Evolutionary conservation across 495 filamentous ascomycete genomes (phyloP), one percentile per base, ranked within the genome.

Genomic region (Elaphomyces granulatus): DNA sequence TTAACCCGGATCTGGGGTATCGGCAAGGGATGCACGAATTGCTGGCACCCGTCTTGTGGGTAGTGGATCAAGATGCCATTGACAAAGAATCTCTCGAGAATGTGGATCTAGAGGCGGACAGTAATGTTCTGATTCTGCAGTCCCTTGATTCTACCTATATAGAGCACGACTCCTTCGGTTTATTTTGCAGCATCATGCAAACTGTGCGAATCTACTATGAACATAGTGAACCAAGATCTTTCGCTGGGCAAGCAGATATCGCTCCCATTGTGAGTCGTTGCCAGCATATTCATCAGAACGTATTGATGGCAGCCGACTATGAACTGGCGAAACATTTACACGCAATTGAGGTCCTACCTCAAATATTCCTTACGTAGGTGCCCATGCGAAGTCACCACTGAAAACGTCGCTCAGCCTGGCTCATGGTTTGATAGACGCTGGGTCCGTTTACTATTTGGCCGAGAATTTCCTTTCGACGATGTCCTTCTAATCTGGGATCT

Each of bases 1-100:
- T 94, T 33, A 88, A 94, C 48, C 82, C 78, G 9, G 79, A 81
- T 47, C 65, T 88, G 32, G 80, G 87, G 14, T 98, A 98, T 49
- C 75, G 92, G 18, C 90, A 98, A 61, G 90, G 90, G 14, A 96
- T 98, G 87, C 90, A 98, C 53, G 90, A 98, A 57, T 57, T 98
- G 16, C 66, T 95, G 15, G 90, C 88, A 0, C 88, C 92, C 3
- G 77, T 98, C 20, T 62, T 96, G 8, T 94, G 86, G 77, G 83
- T 84, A 8, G 64, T 98, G 9, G 78, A 85, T 39, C 70, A 77
- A 42, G 90, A 98, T 58, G 79, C 92, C 4, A 64, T 92, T 21
- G 61, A 71, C n/a, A 52, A 69, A 15, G 14, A 9, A 4, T 48
- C 52, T 2, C 37, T 45, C 1, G 50, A 53, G 15, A 41, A 38